These are phyloP conservation scores for Lotmaria passim DNA, from an alignment of 208 protist genomes.

Conservation along the genomic window DNA sequence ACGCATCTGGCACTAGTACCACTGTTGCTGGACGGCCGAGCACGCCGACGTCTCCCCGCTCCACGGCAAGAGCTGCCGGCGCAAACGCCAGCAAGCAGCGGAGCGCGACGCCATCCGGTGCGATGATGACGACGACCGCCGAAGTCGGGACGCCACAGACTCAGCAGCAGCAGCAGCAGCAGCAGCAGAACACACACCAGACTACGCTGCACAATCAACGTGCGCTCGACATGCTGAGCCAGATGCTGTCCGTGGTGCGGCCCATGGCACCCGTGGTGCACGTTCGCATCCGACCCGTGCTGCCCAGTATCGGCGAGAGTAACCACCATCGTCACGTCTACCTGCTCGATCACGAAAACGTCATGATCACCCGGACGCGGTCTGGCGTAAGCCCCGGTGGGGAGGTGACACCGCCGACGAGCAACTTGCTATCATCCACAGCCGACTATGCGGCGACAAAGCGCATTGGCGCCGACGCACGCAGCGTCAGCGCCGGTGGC, in stretches of 20 bases:
- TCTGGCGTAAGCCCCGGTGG: not conserved
- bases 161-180: too few species aligned
- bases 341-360: constrained; percentile 81
- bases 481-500: not conserved
- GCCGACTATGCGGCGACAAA: not conserved
- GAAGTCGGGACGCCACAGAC: not conserved
- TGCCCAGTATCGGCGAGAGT: constrained; percentile 68
- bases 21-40: not conserved
- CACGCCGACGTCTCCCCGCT: not conserved
- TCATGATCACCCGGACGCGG: constrained; percentile 51
- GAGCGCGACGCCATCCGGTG: not conserved
- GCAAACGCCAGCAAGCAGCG: constrained; percentile 2
- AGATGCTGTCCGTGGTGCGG: constrained; percentile 27
- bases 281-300: constrained; percentile 75
- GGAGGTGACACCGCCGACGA: not conserved
- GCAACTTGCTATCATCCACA: not conserved
- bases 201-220: constrained; percentile 8
- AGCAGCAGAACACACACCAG: not conserved
- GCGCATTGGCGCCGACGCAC: not conserved
- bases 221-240: constrained; percentile 22
- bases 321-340: constrained; percentile 66
- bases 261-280: constrained; percentile 72
- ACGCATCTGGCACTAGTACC: not conserved
- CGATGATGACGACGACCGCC: not conserved
- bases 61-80: not conserved